Evolutionary conservation across 2,329 filamentous ascomycete genomes (phyloP).

Genomic region (Colletotrichum melonis): DNA sequence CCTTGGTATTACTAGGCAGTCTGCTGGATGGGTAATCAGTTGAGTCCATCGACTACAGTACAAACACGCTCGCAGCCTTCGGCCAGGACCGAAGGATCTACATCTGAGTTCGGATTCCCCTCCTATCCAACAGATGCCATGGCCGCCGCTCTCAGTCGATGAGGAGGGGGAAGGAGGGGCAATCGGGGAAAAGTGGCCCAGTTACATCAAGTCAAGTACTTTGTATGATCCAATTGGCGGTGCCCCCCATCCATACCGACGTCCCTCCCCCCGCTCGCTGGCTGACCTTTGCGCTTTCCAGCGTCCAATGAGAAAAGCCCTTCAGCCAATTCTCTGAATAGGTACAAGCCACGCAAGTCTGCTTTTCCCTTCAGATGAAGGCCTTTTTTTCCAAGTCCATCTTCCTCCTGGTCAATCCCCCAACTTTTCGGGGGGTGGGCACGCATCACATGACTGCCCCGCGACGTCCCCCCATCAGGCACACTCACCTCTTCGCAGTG

Average conservation of each 20-base stretch:
- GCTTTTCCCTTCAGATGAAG: neutral
- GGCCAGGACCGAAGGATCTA: constrained; percentile 23
- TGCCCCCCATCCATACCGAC: neutral
- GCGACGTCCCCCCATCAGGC: constrained; percentile 26
- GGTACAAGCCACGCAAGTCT: neutral
- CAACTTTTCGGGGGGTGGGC: neutral
- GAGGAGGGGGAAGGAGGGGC: neutral
- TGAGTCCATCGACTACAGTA: neutral
- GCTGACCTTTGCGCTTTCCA: neutral
- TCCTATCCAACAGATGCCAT: constrained; percentile 17
- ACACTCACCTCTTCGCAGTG: neutral
- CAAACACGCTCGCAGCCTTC: neutral
- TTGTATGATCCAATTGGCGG: constrained; percentile 18
- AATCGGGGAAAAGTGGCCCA: neutral
- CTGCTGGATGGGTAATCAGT: neutral
- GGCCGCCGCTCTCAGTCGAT: constrained; percentile 25
- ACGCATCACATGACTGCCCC: constrained; percentile 34
- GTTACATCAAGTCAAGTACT: neutral
- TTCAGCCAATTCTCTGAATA: neutral
- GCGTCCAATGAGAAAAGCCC: neutral
- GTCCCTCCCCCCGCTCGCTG: neutral
- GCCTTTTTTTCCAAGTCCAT: constrained; percentile 7
- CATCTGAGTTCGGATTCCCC: neutral
- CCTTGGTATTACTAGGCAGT: constrained; percentile 1
- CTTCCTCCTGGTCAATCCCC: constrained; percentile 1